Conservation (phyloP, 2,329 filamentous ascomycete genomes). For the Ramularia endophylla region DNA sequence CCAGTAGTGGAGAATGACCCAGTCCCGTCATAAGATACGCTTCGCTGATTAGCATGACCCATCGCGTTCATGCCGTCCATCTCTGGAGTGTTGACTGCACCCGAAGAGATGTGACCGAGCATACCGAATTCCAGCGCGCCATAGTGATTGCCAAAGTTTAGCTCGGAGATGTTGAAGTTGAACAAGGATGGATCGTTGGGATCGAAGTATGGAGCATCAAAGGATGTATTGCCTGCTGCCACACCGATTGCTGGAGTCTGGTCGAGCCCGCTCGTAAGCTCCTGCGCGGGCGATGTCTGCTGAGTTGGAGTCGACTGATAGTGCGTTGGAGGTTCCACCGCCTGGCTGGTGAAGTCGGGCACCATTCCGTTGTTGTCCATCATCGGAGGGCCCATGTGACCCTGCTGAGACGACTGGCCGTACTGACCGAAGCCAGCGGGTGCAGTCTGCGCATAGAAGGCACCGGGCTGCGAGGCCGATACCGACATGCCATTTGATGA, state of each 20-base stretch:
- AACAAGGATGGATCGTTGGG: slow-evolving; percentile 87
- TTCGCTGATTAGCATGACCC: slow-evolving; percentile 23
- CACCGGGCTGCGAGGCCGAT: slow-evolving; percentile 27
- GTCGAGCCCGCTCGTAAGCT: slow-evolving; percentile 43
- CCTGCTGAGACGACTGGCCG: slow-evolving; percentile 25
- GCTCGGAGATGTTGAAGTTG: slow-evolving; percentile 90
- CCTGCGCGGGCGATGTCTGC: slow-evolving; percentile 41
- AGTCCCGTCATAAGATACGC: slow-evolving; percentile 26
- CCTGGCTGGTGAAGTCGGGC: slow-evolving; percentile 56
- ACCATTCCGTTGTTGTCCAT: slow-evolving; percentile 37
- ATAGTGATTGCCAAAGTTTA: slow-evolving; percentile 95
- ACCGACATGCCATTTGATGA: slow-evolving; percentile 17
- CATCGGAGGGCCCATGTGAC: slow-evolving; percentile 37
- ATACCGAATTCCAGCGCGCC: slow-evolving; percentile 94
- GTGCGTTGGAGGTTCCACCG: slow-evolving; percentile 57
- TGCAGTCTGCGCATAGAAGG: slow-evolving; percentile 40
- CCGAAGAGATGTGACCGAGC: slow-evolving; percentile 93
- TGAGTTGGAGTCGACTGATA: slow-evolving; percentile 55
- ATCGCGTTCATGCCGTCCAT: slow-evolving; percentile 29
- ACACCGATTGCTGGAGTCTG: slow-evolving; percentile 35
- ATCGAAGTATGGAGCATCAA: slow-evolving; percentile 65
- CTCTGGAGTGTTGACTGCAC: slow-evolving; percentile 46
- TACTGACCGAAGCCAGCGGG: slow-evolving; percentile 36
- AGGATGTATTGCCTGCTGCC: slow-evolving; percentile 38
- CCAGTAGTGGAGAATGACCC: slow-evolving; percentile 16